Conservation (phyloP, 2,329 filamentous ascomycete genomes). For the Pyrenophora tritici-repentis region DNA sequence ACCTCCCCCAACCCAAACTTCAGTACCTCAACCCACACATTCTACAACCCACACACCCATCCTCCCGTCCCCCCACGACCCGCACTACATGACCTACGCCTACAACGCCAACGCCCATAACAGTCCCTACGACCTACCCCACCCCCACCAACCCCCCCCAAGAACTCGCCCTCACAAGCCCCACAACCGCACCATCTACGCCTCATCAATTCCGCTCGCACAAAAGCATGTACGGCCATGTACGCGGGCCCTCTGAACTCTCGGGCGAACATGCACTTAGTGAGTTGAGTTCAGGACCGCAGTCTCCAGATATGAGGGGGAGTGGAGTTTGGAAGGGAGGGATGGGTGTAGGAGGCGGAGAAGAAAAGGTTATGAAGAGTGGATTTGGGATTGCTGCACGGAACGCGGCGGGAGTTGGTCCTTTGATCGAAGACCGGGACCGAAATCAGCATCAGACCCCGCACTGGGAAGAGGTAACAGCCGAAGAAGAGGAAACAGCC, state of each 20-base stretch:
- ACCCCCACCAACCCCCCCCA: slow-evolving; percentile 8
- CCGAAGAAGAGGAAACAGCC: too few relatives aligned
- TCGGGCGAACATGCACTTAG: neutral
- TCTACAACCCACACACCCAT: slow-evolving; percentile 7
- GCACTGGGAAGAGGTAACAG: too few relatives aligned
- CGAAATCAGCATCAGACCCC: too few relatives aligned
- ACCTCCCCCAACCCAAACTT: slow-evolving; percentile 4
- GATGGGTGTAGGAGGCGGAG: too few relatives aligned
- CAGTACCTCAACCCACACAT: neutral
- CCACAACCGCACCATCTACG: neutral
- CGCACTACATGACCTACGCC: neutral
- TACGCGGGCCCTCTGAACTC: slow-evolving; percentile 4
- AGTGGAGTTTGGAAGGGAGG: neutral
- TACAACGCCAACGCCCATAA: slow-evolving; percentile 3
- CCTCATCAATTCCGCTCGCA: neutral
- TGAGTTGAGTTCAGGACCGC: neutral
- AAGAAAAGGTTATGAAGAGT: too few relatives aligned
- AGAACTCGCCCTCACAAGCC: slow-evolving; percentile 13
- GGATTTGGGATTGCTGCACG: too few relatives aligned
- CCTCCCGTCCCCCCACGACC: neutral
- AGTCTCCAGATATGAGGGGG: neutral
- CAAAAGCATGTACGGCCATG: slow-evolving; percentile 8
- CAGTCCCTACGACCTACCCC: neutral
- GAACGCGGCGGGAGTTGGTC: too few relatives aligned
- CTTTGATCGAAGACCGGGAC: too few relatives aligned